Conservation (phyloP, 805 yeast genomes). For the Starmerella tilneyi region DNA sequence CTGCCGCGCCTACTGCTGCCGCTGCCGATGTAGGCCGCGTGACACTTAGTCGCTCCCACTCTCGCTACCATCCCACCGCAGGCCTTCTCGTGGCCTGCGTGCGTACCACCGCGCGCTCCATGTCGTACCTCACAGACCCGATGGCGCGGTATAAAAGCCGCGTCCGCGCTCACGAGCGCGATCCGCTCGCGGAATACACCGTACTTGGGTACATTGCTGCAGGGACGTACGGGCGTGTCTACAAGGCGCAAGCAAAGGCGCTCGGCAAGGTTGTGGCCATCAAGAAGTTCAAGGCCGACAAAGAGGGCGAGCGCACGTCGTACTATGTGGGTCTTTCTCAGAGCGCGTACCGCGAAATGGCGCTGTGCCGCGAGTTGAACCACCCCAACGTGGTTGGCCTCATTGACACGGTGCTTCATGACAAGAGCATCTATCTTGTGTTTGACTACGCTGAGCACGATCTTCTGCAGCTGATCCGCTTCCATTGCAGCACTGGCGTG, state of each 20-base stretch:
- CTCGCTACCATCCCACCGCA: too few relatives aligned
- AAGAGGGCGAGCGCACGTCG: constrained; percentile 66
- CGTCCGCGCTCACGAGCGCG: constrained; percentile 53
- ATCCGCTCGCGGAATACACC: constrained; percentile 76
- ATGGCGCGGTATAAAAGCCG: constrained; percentile 45
- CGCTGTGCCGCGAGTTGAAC: constrained; percentile 75
- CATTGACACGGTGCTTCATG: constrained; percentile 75
- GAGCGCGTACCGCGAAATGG: constrained; percentile 92
- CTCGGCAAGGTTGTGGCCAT: constrained; percentile 44
- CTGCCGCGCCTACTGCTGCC: too few relatives aligned
- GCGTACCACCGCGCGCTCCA: constrained; percentile 1
- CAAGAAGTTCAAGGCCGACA: constrained; percentile 89
- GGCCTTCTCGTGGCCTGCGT: too few relatives aligned
- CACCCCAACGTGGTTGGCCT: constrained; percentile 72
- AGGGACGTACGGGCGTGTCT: constrained; percentile 93
- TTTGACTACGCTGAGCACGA: constrained; percentile 97
- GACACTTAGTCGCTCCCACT: too few relatives aligned
- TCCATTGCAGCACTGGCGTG: constrained; percentile 54
- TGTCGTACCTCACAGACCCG: constrained; percentile 27
- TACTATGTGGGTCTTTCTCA: constrained; percentile 94
- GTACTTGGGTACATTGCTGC: constrained; percentile 95
- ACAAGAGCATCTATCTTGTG: constrained; percentile 84
- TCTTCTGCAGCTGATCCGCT: constrained; percentile 83
- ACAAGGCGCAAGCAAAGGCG: constrained; percentile 51
- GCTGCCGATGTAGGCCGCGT: too few relatives aligned